Base-by-base conservation (phyloP, 371 early-diverging fungal species). In the Nematocida sp. region DNA sequence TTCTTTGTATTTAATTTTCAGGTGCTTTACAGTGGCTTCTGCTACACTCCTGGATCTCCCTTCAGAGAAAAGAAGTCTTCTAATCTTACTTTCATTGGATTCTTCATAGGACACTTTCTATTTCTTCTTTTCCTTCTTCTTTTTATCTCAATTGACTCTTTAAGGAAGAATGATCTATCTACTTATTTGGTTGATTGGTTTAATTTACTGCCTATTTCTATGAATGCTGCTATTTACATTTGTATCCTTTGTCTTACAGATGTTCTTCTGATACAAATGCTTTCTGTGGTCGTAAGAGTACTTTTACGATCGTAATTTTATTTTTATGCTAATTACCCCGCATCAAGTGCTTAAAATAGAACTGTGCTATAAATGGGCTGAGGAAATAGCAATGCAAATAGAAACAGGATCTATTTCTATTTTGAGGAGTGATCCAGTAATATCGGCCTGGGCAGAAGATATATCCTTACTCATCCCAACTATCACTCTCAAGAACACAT, bases 1-100 rank as follows among this genome's bases (percentile, higher is more conserved):
- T 75, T 75, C 53, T 46, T 75, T 34, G 29, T 75, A 15, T 63
- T 55, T 11, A 75, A 63, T 37, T 17, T 62, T 17, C 76, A 75
- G 62, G 53, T 47, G 2, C 62, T 75, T 7, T 75, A 63, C 32
- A 53, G 64, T 48, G 63, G 62, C 21, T 32, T 75, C 19, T 77
- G 51, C n/a, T 75, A 63, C 53, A 53, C 76, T 1, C 32, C 52
- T 3, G 76, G 76, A 17, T 53, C 27, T 0, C 76, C 76, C 13
- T 63, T 63, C 29, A 21, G 76, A 34, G 46, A 63, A 29, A 40
- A 19, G 25, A 75, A 63, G 34, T 15, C 21, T 23, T 31, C 11
- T n/a, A 63, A 63, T 34, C 60, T 38, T 29, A 9, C 31, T 5
- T 75, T 75, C 40, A 29, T 75, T 1, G 9, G 11, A 1, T 75